Conservation (phyloP, 805 yeast species). For the Kodamaea laetipori region DNA sequence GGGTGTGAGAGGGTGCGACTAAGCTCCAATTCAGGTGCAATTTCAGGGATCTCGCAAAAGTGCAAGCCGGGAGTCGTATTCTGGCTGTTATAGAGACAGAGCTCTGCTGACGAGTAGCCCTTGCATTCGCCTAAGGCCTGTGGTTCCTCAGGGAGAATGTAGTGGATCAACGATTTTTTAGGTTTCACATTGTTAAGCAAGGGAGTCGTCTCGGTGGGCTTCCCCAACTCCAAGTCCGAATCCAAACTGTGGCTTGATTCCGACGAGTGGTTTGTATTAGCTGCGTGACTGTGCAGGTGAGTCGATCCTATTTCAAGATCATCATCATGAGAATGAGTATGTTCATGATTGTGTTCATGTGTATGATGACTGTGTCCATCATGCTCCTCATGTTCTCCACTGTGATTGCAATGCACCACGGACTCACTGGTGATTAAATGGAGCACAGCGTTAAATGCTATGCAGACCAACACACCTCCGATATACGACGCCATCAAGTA, state of each 20-base stretch:
- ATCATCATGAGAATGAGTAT: constrained; percentile 21
- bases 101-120: constrained; percentile 49
- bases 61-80: constrained; percentile 26
- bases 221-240: constrained; percentile 5
- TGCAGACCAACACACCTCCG: constrained; percentile 63
- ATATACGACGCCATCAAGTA: constrained; percentile 49
- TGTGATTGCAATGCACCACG: constrained; percentile 83
- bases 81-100: constrained; percentile 21
- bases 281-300: too few relatives aligned
- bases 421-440: constrained; percentile 79
- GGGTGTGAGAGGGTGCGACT: neutral
- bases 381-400: constrained; percentile 23
- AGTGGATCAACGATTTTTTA: constrained; percentile 31
- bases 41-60: constrained; percentile 43
- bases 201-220: constrained; percentile 19
- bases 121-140: constrained; percentile 46
- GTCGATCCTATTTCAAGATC: too few relatives aligned
- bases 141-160: constrained; percentile 24
- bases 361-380: constrained; percentile 16
- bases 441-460: constrained; percentile 60
- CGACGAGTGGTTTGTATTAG: neutral
- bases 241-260: constrained; percentile 8
- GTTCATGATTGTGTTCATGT: constrained; percentile 12
- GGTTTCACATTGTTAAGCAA: constrained; percentile 14
- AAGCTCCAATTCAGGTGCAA: constrained; percentile 2